phyloP scores from a whole-genome alignment of 352 stramenopile species.

The Globisporangium recalcitrans region DNA sequence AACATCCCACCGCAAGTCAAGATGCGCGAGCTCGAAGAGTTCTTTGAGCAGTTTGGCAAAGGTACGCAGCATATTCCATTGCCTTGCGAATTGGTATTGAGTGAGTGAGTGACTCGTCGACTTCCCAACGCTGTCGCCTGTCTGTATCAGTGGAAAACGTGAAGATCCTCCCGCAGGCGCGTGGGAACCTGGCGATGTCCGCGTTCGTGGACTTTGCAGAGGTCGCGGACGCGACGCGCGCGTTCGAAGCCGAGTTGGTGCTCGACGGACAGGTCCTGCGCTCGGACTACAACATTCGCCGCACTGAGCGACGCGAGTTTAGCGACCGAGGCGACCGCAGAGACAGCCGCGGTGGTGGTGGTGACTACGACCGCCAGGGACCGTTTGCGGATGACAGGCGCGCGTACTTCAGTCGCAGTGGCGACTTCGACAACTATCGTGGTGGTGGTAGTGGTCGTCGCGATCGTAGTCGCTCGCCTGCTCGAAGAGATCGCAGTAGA shows the following conservation, averaged over 20 bases:
- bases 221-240: slow-evolving; percentile 33
- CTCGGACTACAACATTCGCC: slow-evolving; percentile 55
- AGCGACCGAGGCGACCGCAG: background rate
- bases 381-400: background rate
- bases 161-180: slow-evolving; percentile 46
- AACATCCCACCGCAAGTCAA: slow-evolving; percentile 64
- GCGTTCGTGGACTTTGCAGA: slow-evolving; percentile 59
- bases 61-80: slow-evolving; percentile 15
- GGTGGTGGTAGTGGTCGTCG: slow-evolving; percentile 2
- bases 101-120: background rate
- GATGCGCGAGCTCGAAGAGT: slow-evolving; percentile 50
- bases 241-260: slow-evolving; percentile 36
- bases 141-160: slow-evolving; percentile 46
- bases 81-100: background rate
- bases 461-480: slow-evolving; percentile 14
- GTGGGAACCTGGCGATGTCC: slow-evolving; percentile 47
- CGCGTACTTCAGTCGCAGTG: background rate
- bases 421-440: slow-evolving; percentile 3
- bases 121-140: background rate
- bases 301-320: slow-evolving; percentile 4
- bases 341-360: background rate
- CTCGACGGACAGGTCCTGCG: slow-evolving; percentile 37
- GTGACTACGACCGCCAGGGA: background rate
- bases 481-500: slow-evolving; percentile 9
- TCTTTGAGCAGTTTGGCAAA: slow-evolving; percentile 52